Evolutionary conservation across 164 flowering plant genomes (phyloP).

Genomic region (Sextonia rubra): DNA sequence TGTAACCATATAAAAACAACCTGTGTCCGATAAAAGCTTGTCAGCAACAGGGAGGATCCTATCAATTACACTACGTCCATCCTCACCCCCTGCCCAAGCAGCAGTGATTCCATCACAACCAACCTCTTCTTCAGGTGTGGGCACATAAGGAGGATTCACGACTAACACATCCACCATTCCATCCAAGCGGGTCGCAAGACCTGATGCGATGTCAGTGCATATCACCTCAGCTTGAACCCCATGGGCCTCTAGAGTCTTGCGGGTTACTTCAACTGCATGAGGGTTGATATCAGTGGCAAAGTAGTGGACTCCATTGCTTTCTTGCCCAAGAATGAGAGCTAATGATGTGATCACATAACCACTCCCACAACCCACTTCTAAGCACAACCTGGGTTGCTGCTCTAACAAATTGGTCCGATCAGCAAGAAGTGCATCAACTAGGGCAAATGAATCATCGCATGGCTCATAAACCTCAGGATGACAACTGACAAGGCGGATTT

Average conservation of each 20-base stretch:
- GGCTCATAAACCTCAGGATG: conserved; percentile 95
- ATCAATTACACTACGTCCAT: conserved; percentile 83
- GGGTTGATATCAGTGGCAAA: conserved; percentile 88
- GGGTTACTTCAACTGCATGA: conserved; percentile 56
- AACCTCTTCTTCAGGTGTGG: conserved; percentile 93
- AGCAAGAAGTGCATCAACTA: conserved; percentile 90
- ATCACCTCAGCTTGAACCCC: conserved; percentile 76
- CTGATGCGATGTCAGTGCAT: conserved; percentile 54
- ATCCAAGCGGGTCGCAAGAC: conserved; percentile 50
- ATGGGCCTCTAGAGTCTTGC: conserved; percentile 68
- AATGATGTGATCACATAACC: conserved; percentile 90
- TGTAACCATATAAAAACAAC: conserved; percentile 87
- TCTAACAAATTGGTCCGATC: conserved; percentile 58
- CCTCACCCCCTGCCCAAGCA: conserved; percentile 98
- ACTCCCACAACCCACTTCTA: conserved; percentile 93
- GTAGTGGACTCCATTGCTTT: conserved; percentile 34
- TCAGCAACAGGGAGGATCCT: conserved; percentile 67
- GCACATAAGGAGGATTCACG: conserved; percentile 95
- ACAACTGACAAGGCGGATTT: conserved; percentile 69
- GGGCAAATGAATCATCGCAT: conserved; percentile 90
- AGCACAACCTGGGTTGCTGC: conserved; percentile 58
- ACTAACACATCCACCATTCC: conserved; percentile 77
- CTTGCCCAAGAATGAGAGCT: conserved; percentile 65
- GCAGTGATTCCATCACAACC: conserved; percentile 67
- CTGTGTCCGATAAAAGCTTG: conserved; percentile 59